A percentile compares a stretch with the other conserved stretches of the same genome.
Conservation (phyloP, 2,329 filamentous ascomycete genomes). For the Alternaria triticina region DNA sequence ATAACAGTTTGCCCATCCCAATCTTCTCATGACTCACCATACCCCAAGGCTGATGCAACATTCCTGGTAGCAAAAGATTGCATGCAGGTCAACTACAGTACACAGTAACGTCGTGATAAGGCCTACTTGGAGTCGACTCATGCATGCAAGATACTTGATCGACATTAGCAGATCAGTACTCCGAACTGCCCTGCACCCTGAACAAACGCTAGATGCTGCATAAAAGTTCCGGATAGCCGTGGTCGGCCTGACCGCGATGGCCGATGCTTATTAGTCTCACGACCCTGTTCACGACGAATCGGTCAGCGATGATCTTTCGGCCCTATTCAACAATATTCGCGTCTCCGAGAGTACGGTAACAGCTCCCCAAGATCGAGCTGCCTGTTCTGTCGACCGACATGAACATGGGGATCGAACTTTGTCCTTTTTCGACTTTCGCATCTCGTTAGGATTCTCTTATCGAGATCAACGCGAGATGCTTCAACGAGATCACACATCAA, state of each 20-base stretch:
- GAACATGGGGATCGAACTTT: background rate
- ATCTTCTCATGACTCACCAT: background rate
- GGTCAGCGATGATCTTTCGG: background rate
- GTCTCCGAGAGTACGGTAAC: background rate
- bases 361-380: background rate
- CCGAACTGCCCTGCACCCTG: background rate
- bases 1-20: background rate
- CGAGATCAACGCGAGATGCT: background rate
- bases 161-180: slow-evolving; percentile 2
- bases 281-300: background rate
- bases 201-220: background rate
- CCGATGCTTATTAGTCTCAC: background rate
- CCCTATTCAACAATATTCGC: background rate
- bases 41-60: background rate
- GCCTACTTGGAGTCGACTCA: background rate
- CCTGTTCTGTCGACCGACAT: background rate
- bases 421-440: background rate
- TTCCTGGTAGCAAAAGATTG: background rate
- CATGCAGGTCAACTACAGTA: background rate
- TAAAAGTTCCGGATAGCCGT: background rate
- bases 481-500: background rate
- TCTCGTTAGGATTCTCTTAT: background rate
- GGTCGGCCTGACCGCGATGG: background rate
- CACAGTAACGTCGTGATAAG: background rate
- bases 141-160: background rate